Evolutionary conservation across 768 basidiomycete genomes (phyloP).

Genomic region (Phaffia australis): DNA sequence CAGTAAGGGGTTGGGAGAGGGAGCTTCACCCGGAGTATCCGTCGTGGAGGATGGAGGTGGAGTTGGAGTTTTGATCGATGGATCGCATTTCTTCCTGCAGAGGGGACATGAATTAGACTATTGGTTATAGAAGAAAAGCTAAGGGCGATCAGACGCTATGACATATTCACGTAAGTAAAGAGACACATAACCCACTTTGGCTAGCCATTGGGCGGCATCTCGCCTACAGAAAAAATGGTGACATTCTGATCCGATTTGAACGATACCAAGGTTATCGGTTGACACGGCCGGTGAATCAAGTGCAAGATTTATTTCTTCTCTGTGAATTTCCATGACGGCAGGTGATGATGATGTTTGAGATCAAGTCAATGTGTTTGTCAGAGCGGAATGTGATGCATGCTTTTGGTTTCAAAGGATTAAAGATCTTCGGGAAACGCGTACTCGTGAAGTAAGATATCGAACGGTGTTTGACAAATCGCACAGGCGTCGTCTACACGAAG

Average conservation of each 20-base stretch:
- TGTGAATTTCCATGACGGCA: too few species aligned
- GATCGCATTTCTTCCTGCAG: conserved; percentile 8
- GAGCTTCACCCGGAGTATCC: background rate
- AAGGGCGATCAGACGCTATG: too few species aligned
- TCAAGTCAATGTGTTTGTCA: too few species aligned
- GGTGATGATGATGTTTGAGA: too few species aligned
- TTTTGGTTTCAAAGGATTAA: too few species aligned
- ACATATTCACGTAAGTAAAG: background rate
- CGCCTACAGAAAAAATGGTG: conserved; percentile 17
- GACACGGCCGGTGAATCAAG: conserved; percentile 11
- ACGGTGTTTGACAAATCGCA: conserved; percentile 18
- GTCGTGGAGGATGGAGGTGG: background rate
- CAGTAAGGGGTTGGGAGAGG: too few species aligned
- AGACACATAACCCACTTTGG: conserved; percentile 5
- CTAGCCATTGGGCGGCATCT: conserved; percentile 19
- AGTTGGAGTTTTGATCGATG: background rate
- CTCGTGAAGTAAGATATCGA: conserved; percentile 14
- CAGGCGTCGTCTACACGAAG: conserved; percentile 13
- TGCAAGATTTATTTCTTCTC: conserved; percentile 16
- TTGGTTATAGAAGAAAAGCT: background rate
- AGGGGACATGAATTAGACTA: conserved; percentile 23
- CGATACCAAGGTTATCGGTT: conserved; percentile 15
- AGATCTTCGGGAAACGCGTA: too few species aligned
- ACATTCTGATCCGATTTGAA: conserved; percentile 9
- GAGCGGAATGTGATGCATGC: too few species aligned